These are phyloP conservation scores for Rhypophila decipiens DNA, from an alignment of 495 filamentous ascomycete species.

Conservation along the genomic window DNA sequence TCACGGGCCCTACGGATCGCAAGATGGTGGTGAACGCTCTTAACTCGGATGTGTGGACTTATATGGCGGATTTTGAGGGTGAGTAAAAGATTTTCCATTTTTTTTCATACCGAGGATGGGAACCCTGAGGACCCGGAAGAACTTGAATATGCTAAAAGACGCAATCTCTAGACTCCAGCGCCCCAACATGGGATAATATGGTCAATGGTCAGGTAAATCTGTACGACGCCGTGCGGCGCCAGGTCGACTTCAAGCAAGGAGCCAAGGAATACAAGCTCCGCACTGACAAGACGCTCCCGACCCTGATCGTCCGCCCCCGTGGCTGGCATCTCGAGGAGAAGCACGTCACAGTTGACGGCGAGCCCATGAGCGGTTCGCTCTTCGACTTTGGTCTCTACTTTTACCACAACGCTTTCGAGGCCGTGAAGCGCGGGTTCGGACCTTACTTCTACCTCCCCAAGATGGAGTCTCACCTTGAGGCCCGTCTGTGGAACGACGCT, in stretches of 20 bases:
- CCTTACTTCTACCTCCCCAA: constrained; percentile 99
- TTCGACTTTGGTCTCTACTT: constrained; percentile 99
- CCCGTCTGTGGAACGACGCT: constrained; percentile 95
- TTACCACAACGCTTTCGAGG: constrained; percentile 94
- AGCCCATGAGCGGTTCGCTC: constrained; percentile 85
- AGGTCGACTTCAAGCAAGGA: constrained; percentile 95
- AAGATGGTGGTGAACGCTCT: constrained; percentile 99
- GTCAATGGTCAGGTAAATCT: constrained; percentile 97
- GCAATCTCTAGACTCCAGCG: constrained; percentile 69
- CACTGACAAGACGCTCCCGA: constrained; percentile 72
- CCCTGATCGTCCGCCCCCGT: constrained; percentile 78
- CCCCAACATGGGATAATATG: constrained; percentile 99
- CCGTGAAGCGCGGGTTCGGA: constrained; percentile 74
- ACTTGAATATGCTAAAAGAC: no score
- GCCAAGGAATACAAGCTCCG: constrained; percentile 96
- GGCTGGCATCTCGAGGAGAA: constrained; percentile 98
- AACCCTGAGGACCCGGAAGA: no score
- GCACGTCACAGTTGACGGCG: constrained; percentile 93
- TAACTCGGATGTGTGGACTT: constrained; percentile 97
- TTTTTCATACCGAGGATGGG: not conserved
- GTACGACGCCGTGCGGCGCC: constrained; percentile 90
- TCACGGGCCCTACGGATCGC: constrained; percentile 93
- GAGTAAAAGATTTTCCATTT: constrained; percentile 9
- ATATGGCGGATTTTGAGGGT: constrained; percentile 99
- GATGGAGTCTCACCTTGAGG: constrained; percentile 98